A percentile compares a stretch with the other conserved stretches of the same genome.
Evolutionary conservation across 2,329 filamentous ascomycete genomes (phyloP).

Genomic region (Chrysosporium keratinophilum): DNA sequence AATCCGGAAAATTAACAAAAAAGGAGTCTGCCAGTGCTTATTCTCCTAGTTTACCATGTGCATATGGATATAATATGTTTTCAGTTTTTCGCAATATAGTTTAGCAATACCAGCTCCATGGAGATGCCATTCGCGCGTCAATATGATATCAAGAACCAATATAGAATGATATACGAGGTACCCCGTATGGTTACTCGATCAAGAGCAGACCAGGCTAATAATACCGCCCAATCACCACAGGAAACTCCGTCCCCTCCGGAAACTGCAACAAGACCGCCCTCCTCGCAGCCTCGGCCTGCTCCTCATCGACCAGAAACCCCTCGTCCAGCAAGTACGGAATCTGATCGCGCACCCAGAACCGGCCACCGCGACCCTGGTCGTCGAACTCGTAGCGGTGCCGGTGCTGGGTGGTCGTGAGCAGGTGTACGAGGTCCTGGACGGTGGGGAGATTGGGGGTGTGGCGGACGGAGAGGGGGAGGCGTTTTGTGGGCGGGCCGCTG

Average conservation of each 20-base stretch:
- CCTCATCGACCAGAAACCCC: conserved; percentile 1
- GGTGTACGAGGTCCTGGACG: conserved; percentile 1
- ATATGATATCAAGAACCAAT: neutral
- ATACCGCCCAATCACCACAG: conserved; percentile 6
- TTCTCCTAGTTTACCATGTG: no score
- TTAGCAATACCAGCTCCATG: no score
- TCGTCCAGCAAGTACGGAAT: conserved; percentile 7
- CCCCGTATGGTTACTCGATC: neutral
- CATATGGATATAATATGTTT: no score
- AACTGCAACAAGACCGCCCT: conserved; percentile 7
- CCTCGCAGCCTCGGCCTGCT: conserved; percentile 1
- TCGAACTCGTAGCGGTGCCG: conserved; percentile 9
- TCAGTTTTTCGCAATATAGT: no score
- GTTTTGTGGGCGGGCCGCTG: neutral
- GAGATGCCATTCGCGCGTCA: no score
- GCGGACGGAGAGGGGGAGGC: neutral
- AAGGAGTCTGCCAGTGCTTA: no score
- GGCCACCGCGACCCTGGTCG: conserved; percentile 4
- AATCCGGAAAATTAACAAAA: neutral
- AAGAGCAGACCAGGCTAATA: neutral
- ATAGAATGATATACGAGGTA: no score
- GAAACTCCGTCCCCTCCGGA: conserved; percentile 7
- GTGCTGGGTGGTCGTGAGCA: conserved; percentile 4
- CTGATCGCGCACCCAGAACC: conserved; percentile 10
- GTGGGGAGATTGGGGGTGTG: neutral